These are phyloP conservation scores for Fusarium nurragi DNA, from an alignment of 2,329 filamentous ascomycete genomes.

Conservation along the genomic window DNA sequence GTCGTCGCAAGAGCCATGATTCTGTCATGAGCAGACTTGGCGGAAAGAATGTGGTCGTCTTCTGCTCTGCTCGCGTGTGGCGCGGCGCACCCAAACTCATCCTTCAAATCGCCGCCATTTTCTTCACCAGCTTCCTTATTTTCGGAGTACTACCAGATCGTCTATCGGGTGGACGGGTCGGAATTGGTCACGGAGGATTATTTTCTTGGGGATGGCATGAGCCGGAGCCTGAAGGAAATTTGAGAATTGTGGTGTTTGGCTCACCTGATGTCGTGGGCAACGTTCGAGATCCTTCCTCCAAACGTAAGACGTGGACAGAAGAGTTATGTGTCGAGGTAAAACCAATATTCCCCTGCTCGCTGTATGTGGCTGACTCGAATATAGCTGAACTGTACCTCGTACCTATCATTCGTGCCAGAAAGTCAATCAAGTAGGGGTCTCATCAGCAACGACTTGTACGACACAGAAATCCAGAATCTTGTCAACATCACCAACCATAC, in stretches of 20 bases:
- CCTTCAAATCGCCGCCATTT: slow-evolving; percentile 40
- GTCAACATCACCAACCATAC: slow-evolving; percentile 47
- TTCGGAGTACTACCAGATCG: slow-evolving; percentile 39
- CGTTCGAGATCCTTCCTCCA: slow-evolving; percentile 41
- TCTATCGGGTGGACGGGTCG: slow-evolving; percentile 35
- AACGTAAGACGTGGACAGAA: slow-evolving; percentile 57
- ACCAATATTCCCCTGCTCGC: not conserved
- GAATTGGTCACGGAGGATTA: slow-evolving; percentile 40
- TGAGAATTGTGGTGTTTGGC: slow-evolving; percentile 64
- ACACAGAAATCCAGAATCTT: slow-evolving; percentile 51
- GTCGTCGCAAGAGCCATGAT: slow-evolving; percentile 28
- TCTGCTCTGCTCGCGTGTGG: slow-evolving; percentile 55
- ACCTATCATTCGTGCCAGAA: slow-evolving; percentile 58
- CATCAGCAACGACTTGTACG: slow-evolving; percentile 66
- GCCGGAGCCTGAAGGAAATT: slow-evolving; percentile 43
- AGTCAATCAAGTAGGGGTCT: slow-evolving; percentile 58
- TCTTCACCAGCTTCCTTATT: slow-evolving; percentile 45
- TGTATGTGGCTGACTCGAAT: slow-evolving; percentile 2
- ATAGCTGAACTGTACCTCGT: slow-evolving; percentile 58
- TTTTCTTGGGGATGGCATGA: slow-evolving; percentile 34
- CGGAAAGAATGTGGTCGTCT: slow-evolving; percentile 48
- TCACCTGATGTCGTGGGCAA: slow-evolving; percentile 58
- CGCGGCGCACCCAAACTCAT: slow-evolving; percentile 49
- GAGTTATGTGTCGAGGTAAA: slow-evolving; percentile 58
- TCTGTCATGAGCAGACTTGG: slow-evolving; percentile 35